Base-by-base conservation (phyloP, 441 rosid genomes). In the Populus hybrid region DNA sequence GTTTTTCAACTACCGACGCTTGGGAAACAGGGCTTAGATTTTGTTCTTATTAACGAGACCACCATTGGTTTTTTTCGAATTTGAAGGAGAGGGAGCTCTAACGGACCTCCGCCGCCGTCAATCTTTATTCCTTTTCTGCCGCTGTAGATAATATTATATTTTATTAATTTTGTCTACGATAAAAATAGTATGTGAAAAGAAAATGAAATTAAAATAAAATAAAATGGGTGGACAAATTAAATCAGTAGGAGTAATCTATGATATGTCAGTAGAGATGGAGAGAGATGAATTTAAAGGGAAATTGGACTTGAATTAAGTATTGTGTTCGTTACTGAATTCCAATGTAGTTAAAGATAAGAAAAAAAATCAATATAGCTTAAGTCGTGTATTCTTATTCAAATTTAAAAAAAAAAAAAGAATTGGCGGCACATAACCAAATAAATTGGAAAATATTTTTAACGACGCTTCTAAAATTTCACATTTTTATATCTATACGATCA, bases 41-140 rank as follows among this genome's bases (percentile, higher is more conserved):
- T 67, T 24, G 53, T 0, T 38, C 2, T 72, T 83, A 85, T 72
- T 88, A 53, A 87, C 93, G 69, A 2, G 76, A 63, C 23, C 82
- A 82, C 90, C 93, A 87, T 82, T 24, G 0, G 14, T 0, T 2
- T 79, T 89, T 80, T 90, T 91, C 88, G 87, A 86, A 87, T 88
- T 88, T 86, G 87, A 89, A 79, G 67, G 72, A 74, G 81, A n/a
- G 57, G 76, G 72, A n/a, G 40, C 80, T 78, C 84, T 76, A 89
- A 85, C 87, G 86, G 63, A 77, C 74, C 67, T 57, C 23, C 63
- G 24, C 80, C 50, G 68, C 89, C 79, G 84, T 71, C 74, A 65
- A 34, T 26, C 68, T 46, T 63, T 10, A n/a, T 11, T 35, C 63
- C 28, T 65, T 71, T 64, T 72, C 53, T n/a, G 50, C n/a, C 23